phyloP scores from a whole-genome alignment of 2,329 filamentous ascomycete species.

The Calonectria pauciramosa region DNA sequence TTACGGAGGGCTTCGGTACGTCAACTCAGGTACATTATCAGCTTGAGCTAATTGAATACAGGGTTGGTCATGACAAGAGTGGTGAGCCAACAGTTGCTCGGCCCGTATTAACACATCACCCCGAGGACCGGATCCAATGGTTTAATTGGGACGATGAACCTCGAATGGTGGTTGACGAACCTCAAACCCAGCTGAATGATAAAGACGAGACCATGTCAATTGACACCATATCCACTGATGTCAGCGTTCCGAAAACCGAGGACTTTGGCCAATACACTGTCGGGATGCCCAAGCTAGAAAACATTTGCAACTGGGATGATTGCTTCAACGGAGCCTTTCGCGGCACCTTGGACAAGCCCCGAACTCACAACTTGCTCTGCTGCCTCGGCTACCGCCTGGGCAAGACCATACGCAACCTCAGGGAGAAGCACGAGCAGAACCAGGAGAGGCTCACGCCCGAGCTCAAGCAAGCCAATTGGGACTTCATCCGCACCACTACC shows the following conservation, averaged over 20 bases:
- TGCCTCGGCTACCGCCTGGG: constrained; percentile 57
- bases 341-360: constrained; percentile 15
- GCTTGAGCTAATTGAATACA: constrained; percentile 27
- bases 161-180: background rate
- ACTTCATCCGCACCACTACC: constrained; percentile 31
- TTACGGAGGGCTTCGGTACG: constrained; percentile 33
- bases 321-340: background rate
- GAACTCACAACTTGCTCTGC: constrained; percentile 34
- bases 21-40: background rate
- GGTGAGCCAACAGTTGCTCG: constrained; percentile 3
- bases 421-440: constrained; percentile 17
- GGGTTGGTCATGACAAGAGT: constrained; percentile 2
- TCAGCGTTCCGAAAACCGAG: constrained; percentile 24
- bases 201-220: constrained; percentile 17
- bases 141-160: background rate
- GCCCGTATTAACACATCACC: constrained; percentile 28
- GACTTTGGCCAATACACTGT: constrained; percentile 28
- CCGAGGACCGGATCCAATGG: constrained; percentile 41
- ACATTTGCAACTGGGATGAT: constrained; percentile 8
- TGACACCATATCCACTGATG: constrained; percentile 31
- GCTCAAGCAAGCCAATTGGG: constrained; percentile 23
- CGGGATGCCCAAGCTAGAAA: constrained; percentile 33
- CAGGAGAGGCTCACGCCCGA: constrained; percentile 24
- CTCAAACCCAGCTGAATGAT: background rate
- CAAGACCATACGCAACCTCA: constrained; percentile 44